Conservation (phyloP, 768 basidiomycete species). For the Auricularia heimuer region DNA sequence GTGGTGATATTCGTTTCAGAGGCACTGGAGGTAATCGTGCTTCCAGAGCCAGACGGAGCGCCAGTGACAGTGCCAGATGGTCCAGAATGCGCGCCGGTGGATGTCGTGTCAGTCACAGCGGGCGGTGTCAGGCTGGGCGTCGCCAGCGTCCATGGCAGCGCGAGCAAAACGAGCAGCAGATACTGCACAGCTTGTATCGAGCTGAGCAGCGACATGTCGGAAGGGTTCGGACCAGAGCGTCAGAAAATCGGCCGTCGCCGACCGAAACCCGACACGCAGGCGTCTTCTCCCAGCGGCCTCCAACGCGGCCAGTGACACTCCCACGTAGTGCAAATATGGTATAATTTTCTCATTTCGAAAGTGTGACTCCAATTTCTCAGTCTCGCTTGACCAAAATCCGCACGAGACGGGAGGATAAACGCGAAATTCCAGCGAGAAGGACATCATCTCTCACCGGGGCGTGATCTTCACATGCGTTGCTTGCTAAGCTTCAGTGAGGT, state of each 20-base stretch:
- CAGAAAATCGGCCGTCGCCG: neutral
- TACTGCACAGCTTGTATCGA: neutral
- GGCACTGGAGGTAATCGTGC: neutral
- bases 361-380: too few relatives aligned
- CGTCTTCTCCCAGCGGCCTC: too few relatives aligned
- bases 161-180: neutral
- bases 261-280: too few relatives aligned
- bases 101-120: neutral
- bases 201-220: neutral
- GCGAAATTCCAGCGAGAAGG: too few relatives aligned
- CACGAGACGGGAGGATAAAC: too few relatives aligned
- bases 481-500: too few relatives aligned
- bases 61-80: neutral
- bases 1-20: neutral
- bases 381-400: too few relatives aligned
- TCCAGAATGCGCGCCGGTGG: neutral
- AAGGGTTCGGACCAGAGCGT: neutral
- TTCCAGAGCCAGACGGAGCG: neutral
- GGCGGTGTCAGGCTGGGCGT: neutral
- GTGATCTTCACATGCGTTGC: too few relatives aligned
- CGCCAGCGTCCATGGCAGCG: neutral
- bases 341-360: too few relatives aligned
- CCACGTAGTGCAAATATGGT: too few relatives aligned
- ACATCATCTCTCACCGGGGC: too few relatives aligned
- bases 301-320: too few relatives aligned